Conservation (phyloP, 1,284 basidiomycete genomes). For the Exobasidium cylindrosporum region DNA sequence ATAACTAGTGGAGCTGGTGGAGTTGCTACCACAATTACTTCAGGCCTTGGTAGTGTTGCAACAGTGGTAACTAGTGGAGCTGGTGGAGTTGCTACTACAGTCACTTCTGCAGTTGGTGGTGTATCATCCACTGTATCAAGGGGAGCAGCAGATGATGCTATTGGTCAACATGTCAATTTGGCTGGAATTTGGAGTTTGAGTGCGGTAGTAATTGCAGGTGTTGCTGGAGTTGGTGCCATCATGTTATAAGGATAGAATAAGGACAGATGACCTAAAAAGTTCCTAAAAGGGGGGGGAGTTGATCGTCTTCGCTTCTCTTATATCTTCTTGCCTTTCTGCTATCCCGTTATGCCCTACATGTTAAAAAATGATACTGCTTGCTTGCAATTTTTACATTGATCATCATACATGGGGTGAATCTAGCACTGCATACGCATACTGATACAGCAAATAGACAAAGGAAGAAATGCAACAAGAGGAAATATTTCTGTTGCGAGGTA, state of each 20-base stretch:
- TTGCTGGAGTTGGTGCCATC: slow-evolving; percentile 1
- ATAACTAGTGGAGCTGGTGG: not conserved
- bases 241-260: not conserved
- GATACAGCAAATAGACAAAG: not conserved
- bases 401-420: no score
- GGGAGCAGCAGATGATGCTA: not conserved
- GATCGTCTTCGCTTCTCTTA: not conserved
- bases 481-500: no score
- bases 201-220: not conserved
- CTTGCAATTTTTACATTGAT: no score
- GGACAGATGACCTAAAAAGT: not conserved
- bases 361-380: no score
- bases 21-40: not conserved
- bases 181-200: not conserved
- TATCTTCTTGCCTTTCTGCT: not conserved
- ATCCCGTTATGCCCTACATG: not conserved
- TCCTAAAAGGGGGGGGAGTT: not conserved
- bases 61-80: slow-evolving; percentile 6
- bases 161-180: not conserved
- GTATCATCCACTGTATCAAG: not conserved
- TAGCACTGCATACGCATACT: no score
- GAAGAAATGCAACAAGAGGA: not conserved
- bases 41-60: not conserved
- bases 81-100: not conserved
- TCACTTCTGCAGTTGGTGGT: not conserved